Percentiles rank a stretch among this genome's conserved stretches.
phyloP scores from a whole-genome alignment of 306 rosid genomes.

The Dicorynia guianensis region DNA sequence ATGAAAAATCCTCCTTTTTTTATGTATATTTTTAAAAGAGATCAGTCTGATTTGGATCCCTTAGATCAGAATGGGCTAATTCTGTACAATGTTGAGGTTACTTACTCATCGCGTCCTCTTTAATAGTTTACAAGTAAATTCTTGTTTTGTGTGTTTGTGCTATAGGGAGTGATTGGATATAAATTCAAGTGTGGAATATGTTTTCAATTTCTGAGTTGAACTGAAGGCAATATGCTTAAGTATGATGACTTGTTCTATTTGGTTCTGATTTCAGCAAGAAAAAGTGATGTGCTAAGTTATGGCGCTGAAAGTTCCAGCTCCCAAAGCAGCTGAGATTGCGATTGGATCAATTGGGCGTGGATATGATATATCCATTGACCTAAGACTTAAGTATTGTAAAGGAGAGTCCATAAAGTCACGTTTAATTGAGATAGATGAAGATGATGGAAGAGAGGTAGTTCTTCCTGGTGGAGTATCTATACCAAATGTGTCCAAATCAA shows the following conservation, averaged over 20 bases:
- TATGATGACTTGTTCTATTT: slow-evolving; percentile 2
- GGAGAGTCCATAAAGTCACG: slow-evolving; percentile 45
- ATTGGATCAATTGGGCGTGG: slow-evolving; percentile 67
- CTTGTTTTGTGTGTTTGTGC: background rate
- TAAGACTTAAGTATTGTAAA: slow-evolving; percentile 70
- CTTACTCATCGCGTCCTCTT: background rate
- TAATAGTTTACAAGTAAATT: background rate
- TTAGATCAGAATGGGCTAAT: slow-evolving; percentile 2
- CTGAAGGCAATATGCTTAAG: background rate
- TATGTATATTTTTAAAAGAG: background rate
- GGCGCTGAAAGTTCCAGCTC: slow-evolving; percentile 62
- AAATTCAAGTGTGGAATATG: background rate
- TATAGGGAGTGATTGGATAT: background rate
- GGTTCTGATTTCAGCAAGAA: slow-evolving; percentile 32
- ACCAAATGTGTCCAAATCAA: slow-evolving; percentile 57
- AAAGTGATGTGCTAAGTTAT: slow-evolving; percentile 51
- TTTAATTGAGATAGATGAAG: slow-evolving; percentile 60
- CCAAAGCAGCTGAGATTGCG: slow-evolving; percentile 62
- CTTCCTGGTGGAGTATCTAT: slow-evolving; percentile 62
- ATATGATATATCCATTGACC: slow-evolving; percentile 57
- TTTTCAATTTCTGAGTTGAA: background rate
- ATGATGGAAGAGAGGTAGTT: slow-evolving; percentile 50
- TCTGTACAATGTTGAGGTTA: slow-evolving; percentile 13
- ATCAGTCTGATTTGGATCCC: background rate
- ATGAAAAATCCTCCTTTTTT: slow-evolving; percentile 1